Percentiles rank a stretch among this genome's conserved stretches.
phyloP scores from a whole-genome alignment of 2,329 filamentous ascomycete genomes.

The Botrytis fabae region DNA sequence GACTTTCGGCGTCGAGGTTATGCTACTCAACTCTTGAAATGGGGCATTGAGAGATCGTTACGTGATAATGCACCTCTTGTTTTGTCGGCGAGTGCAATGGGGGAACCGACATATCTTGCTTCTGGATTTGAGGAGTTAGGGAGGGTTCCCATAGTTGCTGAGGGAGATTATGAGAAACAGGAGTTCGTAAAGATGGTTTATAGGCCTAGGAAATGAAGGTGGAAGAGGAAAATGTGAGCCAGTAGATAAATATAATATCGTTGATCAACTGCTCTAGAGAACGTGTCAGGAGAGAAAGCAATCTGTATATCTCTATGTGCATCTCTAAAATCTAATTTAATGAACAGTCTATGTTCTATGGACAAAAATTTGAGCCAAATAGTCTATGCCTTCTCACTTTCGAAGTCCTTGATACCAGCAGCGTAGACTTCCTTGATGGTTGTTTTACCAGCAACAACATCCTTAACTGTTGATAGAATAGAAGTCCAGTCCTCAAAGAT shows the following conservation, averaged over 20 bases:
- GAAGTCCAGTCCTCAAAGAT: slow-evolving; percentile 82
- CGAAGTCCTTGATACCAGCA: slow-evolving; percentile 37
- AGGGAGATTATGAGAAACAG: not conserved
- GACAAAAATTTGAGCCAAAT: not conserved
- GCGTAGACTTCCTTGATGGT: slow-evolving; percentile 68
- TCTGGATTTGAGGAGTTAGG: slow-evolving; percentile 1
- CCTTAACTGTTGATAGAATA: slow-evolving; percentile 74
- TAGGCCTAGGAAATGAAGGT: not conserved
- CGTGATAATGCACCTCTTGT: slow-evolving; percentile 13
- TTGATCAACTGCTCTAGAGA: not conserved
- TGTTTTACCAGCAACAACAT: slow-evolving; percentile 71
- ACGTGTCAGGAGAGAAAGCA: not conserved
- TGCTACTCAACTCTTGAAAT: not conserved
- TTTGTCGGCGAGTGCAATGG: not conserved
- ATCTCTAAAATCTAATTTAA: slow-evolving; percentile 18
- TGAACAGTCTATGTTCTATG: slow-evolving; percentile 24
- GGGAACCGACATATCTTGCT: not conserved
- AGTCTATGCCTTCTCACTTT: slow-evolving; percentile 27
- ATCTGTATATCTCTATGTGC: not conserved
- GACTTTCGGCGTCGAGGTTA: slow-evolving; percentile 12
- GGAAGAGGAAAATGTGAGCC: not conserved
- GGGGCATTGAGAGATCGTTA: slow-evolving; percentile 12
- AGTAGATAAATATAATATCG: not conserved
- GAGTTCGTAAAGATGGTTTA: slow-evolving; percentile 1
- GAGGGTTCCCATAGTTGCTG: not conserved